phyloP scores from a whole-genome alignment of 1,139 yeast species.

The Taiozyma sp. region DNA sequence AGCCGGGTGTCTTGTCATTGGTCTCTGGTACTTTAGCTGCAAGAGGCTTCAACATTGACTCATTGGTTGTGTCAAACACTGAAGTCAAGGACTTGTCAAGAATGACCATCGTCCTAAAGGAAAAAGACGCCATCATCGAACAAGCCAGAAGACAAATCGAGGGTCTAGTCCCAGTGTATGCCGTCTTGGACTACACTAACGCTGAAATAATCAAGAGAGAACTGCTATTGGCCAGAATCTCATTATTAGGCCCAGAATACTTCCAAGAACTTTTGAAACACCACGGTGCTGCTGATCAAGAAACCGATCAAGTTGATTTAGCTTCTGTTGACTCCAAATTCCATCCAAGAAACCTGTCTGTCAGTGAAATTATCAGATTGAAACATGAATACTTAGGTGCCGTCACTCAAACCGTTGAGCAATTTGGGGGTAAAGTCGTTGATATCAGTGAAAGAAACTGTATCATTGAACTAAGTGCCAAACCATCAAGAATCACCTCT shows the following conservation, averaged over 20 bases:
- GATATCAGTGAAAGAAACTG: slow-evolving; percentile 94
- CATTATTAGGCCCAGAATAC: slow-evolving; percentile 93
- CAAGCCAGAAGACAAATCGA: slow-evolving; percentile 99
- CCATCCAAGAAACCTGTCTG: slow-evolving; percentile 89
- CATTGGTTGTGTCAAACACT: slow-evolving; percentile 93
- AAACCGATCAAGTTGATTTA: slow-evolving; percentile 17
- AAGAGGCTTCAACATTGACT: slow-evolving; percentile 96
- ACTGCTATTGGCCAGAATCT: slow-evolving; percentile 83
- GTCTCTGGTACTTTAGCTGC: slow-evolving; percentile 97
- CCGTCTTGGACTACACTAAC: slow-evolving; percentile 90
- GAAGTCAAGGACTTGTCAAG: slow-evolving; percentile 93
- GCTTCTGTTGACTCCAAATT: slow-evolving; percentile 42
- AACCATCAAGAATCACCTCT: slow-evolving; percentile 84
- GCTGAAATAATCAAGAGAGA: slow-evolving; percentile 91
- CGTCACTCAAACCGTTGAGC: slow-evolving; percentile 71
- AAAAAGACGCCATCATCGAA: slow-evolving; percentile 94
- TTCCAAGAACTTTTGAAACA: slow-evolving; percentile 92
- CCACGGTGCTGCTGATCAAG: slow-evolving; percentile 37
- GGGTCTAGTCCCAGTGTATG: slow-evolving; percentile 97
- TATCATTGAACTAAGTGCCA: slow-evolving; percentile 90
- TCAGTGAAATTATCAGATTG: slow-evolving; percentile 91
- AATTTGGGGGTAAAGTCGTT: slow-evolving; percentile 90
- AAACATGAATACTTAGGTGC: slow-evolving; percentile 87
- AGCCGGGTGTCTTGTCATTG: slow-evolving; percentile 94
- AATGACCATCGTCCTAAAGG: slow-evolving; percentile 93